Evolutionary conservation across 805 yeast species (phyloP), one percentile per base, ranked within the genome.

Genomic region (Maudiozyma bulderi): DNA sequence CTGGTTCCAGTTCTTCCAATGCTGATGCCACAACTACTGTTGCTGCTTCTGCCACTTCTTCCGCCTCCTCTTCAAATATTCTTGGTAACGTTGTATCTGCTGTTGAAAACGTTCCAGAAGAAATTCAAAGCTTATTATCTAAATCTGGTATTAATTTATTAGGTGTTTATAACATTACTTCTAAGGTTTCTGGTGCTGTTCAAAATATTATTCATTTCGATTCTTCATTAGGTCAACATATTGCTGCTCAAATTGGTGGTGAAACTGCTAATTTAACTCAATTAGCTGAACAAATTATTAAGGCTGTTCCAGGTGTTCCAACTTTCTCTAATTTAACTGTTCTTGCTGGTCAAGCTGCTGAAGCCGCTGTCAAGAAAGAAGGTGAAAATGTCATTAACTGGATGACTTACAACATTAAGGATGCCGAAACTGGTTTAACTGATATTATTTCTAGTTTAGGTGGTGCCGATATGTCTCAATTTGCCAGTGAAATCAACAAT

Each of bases 291-390:
- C 14, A 11, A 33, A 34, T 43, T 15, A 30, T 33, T n/a, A 43
- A 43, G 30, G 39, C 45, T 43, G 45, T 43, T 15, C 45, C 45
- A 43, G 45, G 45, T 43, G 13, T 43, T 34, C 45, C 45, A 43
- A 43, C 39, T 33, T 43, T 43, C 20, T 28, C 32, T 7, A 43
- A 43, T 30, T 13, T 43, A 9, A 43, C 45, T 33, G 32, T 13
- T 5, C 32, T 28, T 9, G 31, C 45, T 34, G 45, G 20, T 20
- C 10, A 32, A 26, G 40, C 45, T 34, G 40, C 28, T 20, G 40
- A 34, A 26, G 45, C 31, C 28, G 45, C 45, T 26, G 40, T 14
- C 14, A 33, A 43, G 31, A 20, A 33, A 9, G 32, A 28, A 4
- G 45, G 34, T 43, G 33, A 43, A 28, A 33, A 33, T 20, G 45